Evolutionary conservation across 1,139 yeast species (phyloP), one percentile per base, ranked within the genome.

Genomic region (Taphrina flavorubra): DNA sequence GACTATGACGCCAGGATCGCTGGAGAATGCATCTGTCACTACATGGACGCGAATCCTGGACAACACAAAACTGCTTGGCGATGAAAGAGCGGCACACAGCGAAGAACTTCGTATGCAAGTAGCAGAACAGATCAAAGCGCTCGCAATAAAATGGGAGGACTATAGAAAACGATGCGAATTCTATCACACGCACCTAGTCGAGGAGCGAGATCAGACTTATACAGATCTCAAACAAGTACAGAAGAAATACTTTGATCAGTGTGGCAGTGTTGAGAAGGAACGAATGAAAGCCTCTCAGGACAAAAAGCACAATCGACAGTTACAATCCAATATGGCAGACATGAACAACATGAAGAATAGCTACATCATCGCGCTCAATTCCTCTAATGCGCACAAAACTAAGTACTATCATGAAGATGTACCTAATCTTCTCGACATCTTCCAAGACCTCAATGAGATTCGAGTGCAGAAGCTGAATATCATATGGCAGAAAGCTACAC

Each of bases 341-440:
- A 95, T 95, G 99, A 89, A 92, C 77, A 84, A 85, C 69, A 87
- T 89, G 39, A 94, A 94, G 78, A 94, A 94, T 79, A 84, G 84
- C 53, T 95, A 95, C 77, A 79, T 95, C 73, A 85, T 95, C 71
- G 86, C 86, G 74, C 87, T 95, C 75, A 89, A 87, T 74, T 85
- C 90, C 51, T 95, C 97, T 66, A 95, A 95, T 78, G 83, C 98
- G 72, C 81, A 92, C 72, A 95, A 94, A 79, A 97, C 92, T 78
- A 94, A 94, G 78, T 92, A 88, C 79, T 92, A 83, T 77, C 92
- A 89, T 76, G 98, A 94, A 78, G 99, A 95, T 78, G 80, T 92
- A 25, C 99, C 99, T 0, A 97, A 92, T 78, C 79, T 91, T 51
- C 81, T 94, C 73, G 99, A 95, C 78, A 85, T 92, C 62, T 81